These are phyloP conservation scores for Zygosaccharomyces pseudorouxii DNA, from an alignment of 805 yeast species.

Conservation along the genomic window DNA sequence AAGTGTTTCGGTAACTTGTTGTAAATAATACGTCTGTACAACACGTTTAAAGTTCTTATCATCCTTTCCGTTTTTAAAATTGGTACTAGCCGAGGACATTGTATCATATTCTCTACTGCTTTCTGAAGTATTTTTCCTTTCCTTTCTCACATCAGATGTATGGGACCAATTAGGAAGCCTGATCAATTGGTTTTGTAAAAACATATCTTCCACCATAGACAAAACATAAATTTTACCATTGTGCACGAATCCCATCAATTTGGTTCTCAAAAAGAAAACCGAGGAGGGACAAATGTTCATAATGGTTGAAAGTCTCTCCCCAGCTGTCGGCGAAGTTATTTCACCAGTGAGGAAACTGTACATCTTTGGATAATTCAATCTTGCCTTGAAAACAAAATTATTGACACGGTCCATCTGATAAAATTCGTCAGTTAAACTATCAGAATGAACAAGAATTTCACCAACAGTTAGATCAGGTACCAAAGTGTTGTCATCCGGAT, in stretches of 20 bases:
- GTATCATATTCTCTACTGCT: not conserved
- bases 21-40: constrained; percentile 60
- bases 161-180: constrained; percentile 36
- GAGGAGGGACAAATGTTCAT: constrained; percentile 28
- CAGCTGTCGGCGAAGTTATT: constrained; percentile 7
- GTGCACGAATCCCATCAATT: constrained; percentile 80
- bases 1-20: constrained; percentile 79
- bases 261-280: constrained; percentile 69
- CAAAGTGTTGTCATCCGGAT: constrained; percentile 80
- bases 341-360: constrained; percentile 11
- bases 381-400: constrained; percentile 36
- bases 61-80: not conserved
- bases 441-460: constrained; percentile 96
- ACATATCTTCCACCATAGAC: constrained; percentile 88
- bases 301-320: constrained; percentile 28
- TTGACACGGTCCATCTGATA: constrained; percentile 35
- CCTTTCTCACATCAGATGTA: constrained; percentile 30
- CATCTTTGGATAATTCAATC: constrained; percentile 32
- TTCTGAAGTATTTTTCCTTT: constrained; percentile 10
- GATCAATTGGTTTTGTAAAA: constrained; percentile 52
- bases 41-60: constrained; percentile 17
- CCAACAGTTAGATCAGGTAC: constrained; percentile 80
- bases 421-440: constrained; percentile 63
- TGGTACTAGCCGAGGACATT: not conserved
- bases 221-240: constrained; percentile 84